phyloP scores from a whole-genome alignment of 1,284 basidiomycete genomes.

The Neonothopanus nambi region DNA sequence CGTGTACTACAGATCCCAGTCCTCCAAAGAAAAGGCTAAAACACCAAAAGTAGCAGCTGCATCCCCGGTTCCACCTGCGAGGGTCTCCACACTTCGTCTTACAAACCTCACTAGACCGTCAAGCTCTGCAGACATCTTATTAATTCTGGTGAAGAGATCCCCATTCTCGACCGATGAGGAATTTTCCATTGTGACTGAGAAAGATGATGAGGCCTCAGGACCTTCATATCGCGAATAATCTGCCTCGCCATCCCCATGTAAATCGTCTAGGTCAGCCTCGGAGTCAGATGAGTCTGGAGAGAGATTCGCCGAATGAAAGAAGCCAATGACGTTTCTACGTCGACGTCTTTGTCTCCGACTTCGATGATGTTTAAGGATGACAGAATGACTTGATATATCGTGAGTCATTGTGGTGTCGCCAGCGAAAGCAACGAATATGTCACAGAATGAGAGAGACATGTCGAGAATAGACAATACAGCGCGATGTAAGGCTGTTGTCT shows the following conservation, averaged over 20 bases:
- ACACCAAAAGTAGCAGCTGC: conserved; percentile 67
- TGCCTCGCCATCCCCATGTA: conserved; percentile 24
- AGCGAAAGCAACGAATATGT: conserved; percentile 59
- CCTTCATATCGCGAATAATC: conserved; percentile 20
- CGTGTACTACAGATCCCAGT: conserved; percentile 64
- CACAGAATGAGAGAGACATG: conserved; percentile 68
- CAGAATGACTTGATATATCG: conserved; percentile 60
- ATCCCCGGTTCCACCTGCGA: conserved; percentile 55
- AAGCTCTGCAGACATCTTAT: conserved; percentile 66
- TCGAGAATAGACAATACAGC: conserved; percentile 72
- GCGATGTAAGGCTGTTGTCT: conserved; percentile 66
- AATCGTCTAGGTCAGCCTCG: conserved; percentile 36
- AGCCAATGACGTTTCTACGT: conserved; percentile 61
- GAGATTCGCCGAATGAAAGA: conserved; percentile 41
- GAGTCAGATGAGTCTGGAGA: conserved; percentile 47
- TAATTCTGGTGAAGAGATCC: conserved; percentile 49
- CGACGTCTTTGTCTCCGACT: conserved; percentile 55
- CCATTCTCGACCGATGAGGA: conserved; percentile 41
- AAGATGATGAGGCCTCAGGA: conserved; percentile 31
- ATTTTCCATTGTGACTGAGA: conserved; percentile 47
- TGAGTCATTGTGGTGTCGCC: conserved; percentile 57
- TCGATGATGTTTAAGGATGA: conserved; percentile 54
- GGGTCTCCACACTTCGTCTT: conserved; percentile 61
- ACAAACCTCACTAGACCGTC: conserved; percentile 71
- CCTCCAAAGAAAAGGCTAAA: conserved; percentile 75